Percentiles rank a stretch among this genome's conserved stretches.
Conservation (phyloP, 2,329 filamentous ascomycete genomes). For the Helotiales sp. region DNA sequence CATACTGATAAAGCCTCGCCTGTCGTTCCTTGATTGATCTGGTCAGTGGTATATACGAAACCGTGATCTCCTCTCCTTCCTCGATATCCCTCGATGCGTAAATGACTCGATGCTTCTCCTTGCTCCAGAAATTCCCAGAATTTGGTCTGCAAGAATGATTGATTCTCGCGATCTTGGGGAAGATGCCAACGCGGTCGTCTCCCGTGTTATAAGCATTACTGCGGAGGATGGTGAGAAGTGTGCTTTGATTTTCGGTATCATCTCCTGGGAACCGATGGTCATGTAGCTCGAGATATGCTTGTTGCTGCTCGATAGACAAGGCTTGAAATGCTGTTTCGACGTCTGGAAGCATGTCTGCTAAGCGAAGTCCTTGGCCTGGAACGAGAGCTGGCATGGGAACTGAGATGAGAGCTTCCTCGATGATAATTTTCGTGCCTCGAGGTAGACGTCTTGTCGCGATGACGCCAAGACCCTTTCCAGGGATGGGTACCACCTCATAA, state of each 20-base stretch:
- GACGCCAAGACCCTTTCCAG: conserved; percentile 43
- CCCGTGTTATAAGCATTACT: conserved; percentile 24
- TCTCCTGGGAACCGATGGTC: conserved; percentile 19
- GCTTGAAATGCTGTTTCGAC: conserved; percentile 29
- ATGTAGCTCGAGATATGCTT: conserved; percentile 19
- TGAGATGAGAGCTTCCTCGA: conserved; percentile 39
- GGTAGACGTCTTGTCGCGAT: conserved; percentile 39
- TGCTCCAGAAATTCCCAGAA: conserved; percentile 39
- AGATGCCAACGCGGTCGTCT: conserved; percentile 37
- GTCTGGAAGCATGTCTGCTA: conserved; percentile 36
- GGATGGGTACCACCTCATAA: conserved; percentile 33
- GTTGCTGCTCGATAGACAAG: conserved; percentile 12
- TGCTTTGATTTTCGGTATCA: conserved; percentile 28
- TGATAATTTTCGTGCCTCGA: conserved; percentile 41
- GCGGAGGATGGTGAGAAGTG: conserved; percentile 25
- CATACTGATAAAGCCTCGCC: conserved; percentile 33
- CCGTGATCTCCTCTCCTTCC: conserved; percentile 39
- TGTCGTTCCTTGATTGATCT: conserved; percentile 29
- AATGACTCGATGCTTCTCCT: conserved; percentile 32
- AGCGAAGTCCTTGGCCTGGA: conserved; percentile 33
- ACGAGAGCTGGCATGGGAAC: conserved; percentile 32
- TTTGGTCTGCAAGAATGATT: conserved; percentile 42
- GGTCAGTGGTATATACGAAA: conserved; percentile 35
- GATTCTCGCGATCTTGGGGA: conserved; percentile 37
- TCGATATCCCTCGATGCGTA: conserved; percentile 38